phyloP scores from a whole-genome alignment of 2,329 filamentous ascomycete genomes.

The Verticillium tricorpus region DNA sequence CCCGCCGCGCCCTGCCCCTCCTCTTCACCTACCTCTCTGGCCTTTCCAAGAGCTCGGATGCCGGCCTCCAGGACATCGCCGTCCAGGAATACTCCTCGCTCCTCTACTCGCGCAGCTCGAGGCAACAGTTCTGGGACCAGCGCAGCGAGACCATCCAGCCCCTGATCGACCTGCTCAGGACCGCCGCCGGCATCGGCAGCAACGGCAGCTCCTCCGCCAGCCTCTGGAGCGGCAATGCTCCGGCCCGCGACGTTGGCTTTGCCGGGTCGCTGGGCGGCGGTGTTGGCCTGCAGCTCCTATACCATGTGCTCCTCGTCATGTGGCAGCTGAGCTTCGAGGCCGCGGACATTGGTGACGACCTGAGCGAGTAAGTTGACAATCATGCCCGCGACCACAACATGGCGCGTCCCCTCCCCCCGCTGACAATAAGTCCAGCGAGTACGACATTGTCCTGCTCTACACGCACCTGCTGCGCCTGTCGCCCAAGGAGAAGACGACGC shows the following conservation, averaged over 20 bases:
- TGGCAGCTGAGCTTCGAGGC: conserved; percentile 98
- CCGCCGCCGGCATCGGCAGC: conserved; percentile 67
- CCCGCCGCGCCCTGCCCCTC: conserved; percentile 72
- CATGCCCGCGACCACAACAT: not conserved
- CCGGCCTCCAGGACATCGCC: conserved; percentile 89
- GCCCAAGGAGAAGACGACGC: conserved; percentile 96
- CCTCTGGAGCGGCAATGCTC: conserved; percentile 55
- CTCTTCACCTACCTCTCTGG: conserved; percentile 83
- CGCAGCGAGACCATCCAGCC: conserved; percentile 79
- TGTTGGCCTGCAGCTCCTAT: conserved; percentile 87
- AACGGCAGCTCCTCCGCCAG: conserved; percentile 58
- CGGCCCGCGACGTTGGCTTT: conserved; percentile 54
- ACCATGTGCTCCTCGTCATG: conserved; percentile 86
- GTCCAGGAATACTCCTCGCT: conserved; percentile 87
- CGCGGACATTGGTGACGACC: conserved; percentile 63
- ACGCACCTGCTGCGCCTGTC: conserved; percentile 89
- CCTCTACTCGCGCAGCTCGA: conserved; percentile 67
- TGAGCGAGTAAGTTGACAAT: conserved; percentile 69
- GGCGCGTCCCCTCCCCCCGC: not conserved
- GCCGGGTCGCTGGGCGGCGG: conserved; percentile 68
- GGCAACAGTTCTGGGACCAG: conserved; percentile 87
- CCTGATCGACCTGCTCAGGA: conserved; percentile 74
- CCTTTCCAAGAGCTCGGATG: conserved; percentile 79
- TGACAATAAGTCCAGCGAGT: conserved; percentile 57
- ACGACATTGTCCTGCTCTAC: conserved; percentile 87